Evolutionary conservation across 1,139 yeast genomes (phyloP).

Genomic region (Pneumocystis carinii): DNA sequence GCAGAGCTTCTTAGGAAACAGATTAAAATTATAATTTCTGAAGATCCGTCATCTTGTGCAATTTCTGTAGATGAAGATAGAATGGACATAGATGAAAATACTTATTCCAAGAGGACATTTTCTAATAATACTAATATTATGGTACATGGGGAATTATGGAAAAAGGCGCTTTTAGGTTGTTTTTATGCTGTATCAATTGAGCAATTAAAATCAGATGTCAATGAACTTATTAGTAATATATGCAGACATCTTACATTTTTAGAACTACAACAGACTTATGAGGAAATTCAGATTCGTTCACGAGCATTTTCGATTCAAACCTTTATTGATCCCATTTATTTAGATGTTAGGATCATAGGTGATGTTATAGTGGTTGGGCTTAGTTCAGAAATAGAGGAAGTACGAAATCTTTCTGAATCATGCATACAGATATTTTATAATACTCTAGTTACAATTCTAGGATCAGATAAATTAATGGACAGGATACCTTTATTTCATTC

Average conservation of each 20-base stretch:
- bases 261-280: slow-evolving; percentile 58
- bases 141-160: slow-evolving; percentile 10
- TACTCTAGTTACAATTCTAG: slow-evolving; percentile 53
- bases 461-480: slow-evolving; percentile 47
- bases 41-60: slow-evolving; percentile 25
- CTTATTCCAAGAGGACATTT: background rate
- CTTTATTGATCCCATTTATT: slow-evolving; percentile 57
- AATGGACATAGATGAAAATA: slow-evolving; percentile 18
- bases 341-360: slow-evolving; percentile 56
- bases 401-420: slow-evolving; percentile 1
- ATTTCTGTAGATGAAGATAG: slow-evolving; percentile 29
- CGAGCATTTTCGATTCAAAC: slow-evolving; percentile 62
- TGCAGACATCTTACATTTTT: slow-evolving; percentile 68
- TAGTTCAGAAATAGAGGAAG: slow-evolving; percentile 2
- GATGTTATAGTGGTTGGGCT: slow-evolving; percentile 68
- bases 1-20: slow-evolving; percentile 32
- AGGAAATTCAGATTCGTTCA: slow-evolving; percentile 37
- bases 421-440: slow-evolving; percentile 33
- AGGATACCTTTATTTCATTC: slow-evolving; percentile 62
- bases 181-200: slow-evolving; percentile 65
- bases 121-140: background rate
- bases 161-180: slow-evolving; percentile 29
- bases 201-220: slow-evolving; percentile 59
- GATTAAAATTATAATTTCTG: slow-evolving; percentile 28
- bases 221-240: slow-evolving; percentile 43